Conservation (phyloP, 2,329 filamentous ascomycete species). For the Aspergillus japonicus region DNA sequence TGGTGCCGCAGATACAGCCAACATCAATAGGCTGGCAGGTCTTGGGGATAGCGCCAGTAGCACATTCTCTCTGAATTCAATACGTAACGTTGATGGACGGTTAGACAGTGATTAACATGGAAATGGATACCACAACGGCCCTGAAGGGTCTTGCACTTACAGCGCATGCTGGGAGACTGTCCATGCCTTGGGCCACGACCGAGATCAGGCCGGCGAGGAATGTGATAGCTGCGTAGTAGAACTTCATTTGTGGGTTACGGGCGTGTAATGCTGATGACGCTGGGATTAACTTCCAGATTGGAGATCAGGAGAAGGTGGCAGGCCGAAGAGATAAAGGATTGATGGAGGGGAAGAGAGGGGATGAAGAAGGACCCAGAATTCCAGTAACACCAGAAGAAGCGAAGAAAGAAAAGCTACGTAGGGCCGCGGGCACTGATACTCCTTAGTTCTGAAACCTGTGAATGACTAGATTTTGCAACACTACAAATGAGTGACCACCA, state of each 20-base stretch:
- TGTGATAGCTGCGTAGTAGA: slow-evolving; percentile 51
- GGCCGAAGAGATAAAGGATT: too few species aligned
- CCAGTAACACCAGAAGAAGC: too few species aligned
- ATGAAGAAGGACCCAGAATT: too few species aligned
- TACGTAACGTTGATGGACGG: slow-evolving; percentile 3
- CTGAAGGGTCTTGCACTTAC: slow-evolving; percentile 43
- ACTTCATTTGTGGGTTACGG: slow-evolving; percentile 46
- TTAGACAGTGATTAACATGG: not conserved
- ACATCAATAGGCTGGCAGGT: slow-evolving; percentile 43
- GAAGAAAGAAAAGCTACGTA: not conserved
- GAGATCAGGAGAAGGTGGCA: too few species aligned
- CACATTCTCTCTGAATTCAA: slow-evolving; percentile 36
- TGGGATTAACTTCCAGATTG: too few species aligned
- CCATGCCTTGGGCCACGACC: slow-evolving; percentile 47
- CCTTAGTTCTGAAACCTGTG: not conserved
- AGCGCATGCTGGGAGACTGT: slow-evolving; percentile 53
- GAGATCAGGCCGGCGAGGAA: slow-evolving; percentile 54
- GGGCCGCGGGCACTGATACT: not conserved
- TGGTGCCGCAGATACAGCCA: slow-evolving; percentile 50
- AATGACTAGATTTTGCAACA: not conserved
- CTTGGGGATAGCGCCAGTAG: slow-evolving; percentile 42
- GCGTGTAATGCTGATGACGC: not conserved
- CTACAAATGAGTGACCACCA: not conserved
- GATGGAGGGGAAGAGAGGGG: too few species aligned
- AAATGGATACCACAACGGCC: not conserved